Evolutionary conservation across 768 basidiomycete genomes (phyloP).

Genomic region (Pholiota conissans): DNA sequence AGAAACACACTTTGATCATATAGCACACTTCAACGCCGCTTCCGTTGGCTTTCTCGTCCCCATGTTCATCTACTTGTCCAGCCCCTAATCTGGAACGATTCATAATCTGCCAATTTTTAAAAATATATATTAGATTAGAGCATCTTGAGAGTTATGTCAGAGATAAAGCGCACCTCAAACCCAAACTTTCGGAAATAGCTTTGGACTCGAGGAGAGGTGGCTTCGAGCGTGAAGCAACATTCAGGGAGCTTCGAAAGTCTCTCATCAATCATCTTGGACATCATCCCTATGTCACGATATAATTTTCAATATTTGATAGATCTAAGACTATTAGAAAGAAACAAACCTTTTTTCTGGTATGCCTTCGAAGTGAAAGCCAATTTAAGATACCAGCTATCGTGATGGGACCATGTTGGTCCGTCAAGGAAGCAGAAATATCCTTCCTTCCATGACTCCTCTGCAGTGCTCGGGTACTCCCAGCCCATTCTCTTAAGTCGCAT

Average conservation of each 20-base stretch:
- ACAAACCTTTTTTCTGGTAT: conserved; percentile 5
- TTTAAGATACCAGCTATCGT: conserved; percentile 8
- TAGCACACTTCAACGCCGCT: conserved; percentile 12
- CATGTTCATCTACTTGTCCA: conserved; percentile 3
- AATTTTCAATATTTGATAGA: no score
- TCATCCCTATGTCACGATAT: neutral
- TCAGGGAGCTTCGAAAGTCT: neutral
- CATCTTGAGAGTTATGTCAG: neutral
- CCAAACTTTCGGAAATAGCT: conserved; percentile 3
- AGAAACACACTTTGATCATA: conserved; percentile 6
- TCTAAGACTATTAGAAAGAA: no score
- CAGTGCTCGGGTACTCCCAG: conserved; percentile 6
- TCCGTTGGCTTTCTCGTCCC: neutral
- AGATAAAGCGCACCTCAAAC: conserved; percentile 4
- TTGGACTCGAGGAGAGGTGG: neutral
- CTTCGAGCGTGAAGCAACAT: conserved; percentile 5
- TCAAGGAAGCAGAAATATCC: conserved; percentile 2
- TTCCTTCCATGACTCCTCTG: conserved; percentile 5
- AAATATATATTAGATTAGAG: neutral
- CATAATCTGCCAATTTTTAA: conserved; percentile 3
- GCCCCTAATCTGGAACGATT: conserved; percentile 6
- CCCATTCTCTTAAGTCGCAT: neutral
- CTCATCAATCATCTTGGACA: neutral
- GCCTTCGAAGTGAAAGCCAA: conserved; percentile 6
- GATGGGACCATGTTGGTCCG: conserved; percentile 5